Evolutionary conservation across 2,329 filamentous ascomycete species (phyloP).

Genomic region (Talaromyces sp.): DNA sequence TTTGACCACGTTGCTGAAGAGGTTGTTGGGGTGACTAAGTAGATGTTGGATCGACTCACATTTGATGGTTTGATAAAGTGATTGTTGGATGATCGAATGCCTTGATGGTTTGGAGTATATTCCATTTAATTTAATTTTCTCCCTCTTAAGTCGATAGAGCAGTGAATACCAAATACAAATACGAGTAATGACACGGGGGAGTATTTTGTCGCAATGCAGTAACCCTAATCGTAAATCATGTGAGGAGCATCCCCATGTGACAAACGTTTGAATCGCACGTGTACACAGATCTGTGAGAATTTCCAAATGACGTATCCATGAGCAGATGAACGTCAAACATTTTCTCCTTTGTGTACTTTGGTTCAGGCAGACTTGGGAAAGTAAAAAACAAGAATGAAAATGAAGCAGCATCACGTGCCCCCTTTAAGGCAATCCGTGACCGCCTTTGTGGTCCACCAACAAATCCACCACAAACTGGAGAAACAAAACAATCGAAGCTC

Average conservation of each 20-base stretch:
- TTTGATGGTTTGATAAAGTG: not conserved
- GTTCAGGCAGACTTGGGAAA: not conserved
- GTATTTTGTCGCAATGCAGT: not conserved
- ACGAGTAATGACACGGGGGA: not conserved
- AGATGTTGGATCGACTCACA: not conserved
- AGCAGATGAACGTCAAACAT: not conserved
- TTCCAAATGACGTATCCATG: not conserved
- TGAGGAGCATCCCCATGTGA: not conserved
- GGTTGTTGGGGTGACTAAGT: not conserved
- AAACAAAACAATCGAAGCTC: slow-evolving; percentile 13
- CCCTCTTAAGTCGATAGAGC: not conserved
- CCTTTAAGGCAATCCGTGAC: not conserved
- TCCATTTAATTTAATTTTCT: not conserved
- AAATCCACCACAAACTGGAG: slow-evolving; percentile 13
- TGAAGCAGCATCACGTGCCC: not conserved
- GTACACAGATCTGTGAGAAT: not conserved
- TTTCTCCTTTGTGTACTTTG: not conserved
- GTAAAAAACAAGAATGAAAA: not conserved
- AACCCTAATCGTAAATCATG: not conserved
- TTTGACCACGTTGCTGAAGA: slow-evolving; percentile 32
- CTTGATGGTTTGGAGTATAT: not conserved
- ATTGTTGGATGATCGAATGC: not conserved
- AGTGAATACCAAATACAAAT: not conserved
- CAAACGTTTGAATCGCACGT: too few species aligned
- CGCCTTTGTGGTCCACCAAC: slow-evolving; percentile 14